phyloP scores from a whole-genome alignment of 768 basidiomycete genomes.

The Boletus patriciae region DNA sequence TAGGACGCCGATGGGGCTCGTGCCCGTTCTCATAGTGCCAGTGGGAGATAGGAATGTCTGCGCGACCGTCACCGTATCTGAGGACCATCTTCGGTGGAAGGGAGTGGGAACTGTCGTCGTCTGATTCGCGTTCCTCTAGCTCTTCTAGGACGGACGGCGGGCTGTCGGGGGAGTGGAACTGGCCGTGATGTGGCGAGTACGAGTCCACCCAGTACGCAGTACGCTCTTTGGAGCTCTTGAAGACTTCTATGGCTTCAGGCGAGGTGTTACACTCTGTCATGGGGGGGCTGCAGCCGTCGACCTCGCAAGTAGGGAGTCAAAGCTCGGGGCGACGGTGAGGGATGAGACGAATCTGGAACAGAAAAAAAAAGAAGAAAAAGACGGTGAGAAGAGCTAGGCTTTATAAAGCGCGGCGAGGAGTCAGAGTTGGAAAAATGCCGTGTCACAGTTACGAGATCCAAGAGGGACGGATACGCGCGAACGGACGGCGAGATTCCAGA shows the following conservation, averaged over 20 bases:
- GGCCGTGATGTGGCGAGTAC: slow-evolving; percentile 35
- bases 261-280: slow-evolving; percentile 70
- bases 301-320: not conserved
- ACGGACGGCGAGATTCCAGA: slow-evolving; percentile 23
- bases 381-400: slow-evolving; percentile 3
- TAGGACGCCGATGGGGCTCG: slow-evolving; percentile 20
- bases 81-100: slow-evolving; percentile 73
- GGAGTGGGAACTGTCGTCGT: slow-evolving; percentile 43
- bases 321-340: not conserved
- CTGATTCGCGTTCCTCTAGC: slow-evolving; percentile 41
- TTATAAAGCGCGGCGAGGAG: slow-evolving; percentile 26
- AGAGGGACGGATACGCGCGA: not conserved
- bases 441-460: slow-evolving; percentile 28
- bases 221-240: slow-evolving; percentile 57
- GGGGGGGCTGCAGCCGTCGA: not conserved
- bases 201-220: slow-evolving; percentile 64
- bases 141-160: slow-evolving; percentile 48
- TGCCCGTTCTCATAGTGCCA: slow-evolving; percentile 32
- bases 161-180: slow-evolving; percentile 57
- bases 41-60: slow-evolving; percentile 62
- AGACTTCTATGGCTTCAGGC: slow-evolving; percentile 58
- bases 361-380: slow-evolving; percentile 11
- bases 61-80: slow-evolving; percentile 62
- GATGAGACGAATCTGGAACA: not conserved
- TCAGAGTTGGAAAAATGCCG: slow-evolving; percentile 19